Base-by-base conservation (phyloP, 2,329 filamentous ascomycete genomes). In the Raffaelea albimanens region DNA sequence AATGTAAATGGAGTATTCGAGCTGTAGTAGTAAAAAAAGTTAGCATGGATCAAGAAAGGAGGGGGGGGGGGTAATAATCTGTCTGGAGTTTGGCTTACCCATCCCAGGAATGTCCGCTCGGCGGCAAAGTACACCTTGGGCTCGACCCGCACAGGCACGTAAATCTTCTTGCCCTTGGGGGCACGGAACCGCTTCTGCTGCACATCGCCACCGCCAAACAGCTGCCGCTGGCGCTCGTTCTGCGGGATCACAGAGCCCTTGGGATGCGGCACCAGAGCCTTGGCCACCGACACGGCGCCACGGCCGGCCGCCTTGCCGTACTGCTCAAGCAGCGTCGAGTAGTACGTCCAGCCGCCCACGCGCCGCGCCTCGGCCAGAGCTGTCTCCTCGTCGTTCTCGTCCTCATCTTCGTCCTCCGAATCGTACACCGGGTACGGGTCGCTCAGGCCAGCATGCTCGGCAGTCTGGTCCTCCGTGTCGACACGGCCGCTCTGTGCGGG, bases 81-180 rank as follows among this genome's bases (percentile, higher is more conserved):
- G n/a, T n/a, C n/a, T n/a, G n/a, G 34, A 8, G 34, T 22, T 46
- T 7, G 40, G 68, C 80, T 69, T 67, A 85, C 82, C 89, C 93
- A 98, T 53, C 88, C 87, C 49, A 98, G 76, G 68, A 96, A 98
- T 1, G 93, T 98, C 54, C 93, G 80, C 67, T 98, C 93, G 1
- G 89, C 90, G 20, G 93, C 93, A 62, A 98, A 95, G 65, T 89
- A 95, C 44, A 98, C 93, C 68, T 98, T 98, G 31, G 93, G 93
- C 66, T 98, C 93, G 31, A 98, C 90, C 43, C 93, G 82, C 47
- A 97, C 84, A 14, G 91, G 91, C 21, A 98, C 93, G 59, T 97
- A 91, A 50, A 98, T 97, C 64, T 87, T 87, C 78, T 90, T 91
- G 46, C 86, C 86, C 63, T 80, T 82, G 13, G 86, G 86, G 9